A percentile compares a stretch with the other conserved stretches of the same genome.
Evolutionary conservation across 73 alveolate species (phyloP).

Genomic region (Paramecium sexaurelia): DNA sequence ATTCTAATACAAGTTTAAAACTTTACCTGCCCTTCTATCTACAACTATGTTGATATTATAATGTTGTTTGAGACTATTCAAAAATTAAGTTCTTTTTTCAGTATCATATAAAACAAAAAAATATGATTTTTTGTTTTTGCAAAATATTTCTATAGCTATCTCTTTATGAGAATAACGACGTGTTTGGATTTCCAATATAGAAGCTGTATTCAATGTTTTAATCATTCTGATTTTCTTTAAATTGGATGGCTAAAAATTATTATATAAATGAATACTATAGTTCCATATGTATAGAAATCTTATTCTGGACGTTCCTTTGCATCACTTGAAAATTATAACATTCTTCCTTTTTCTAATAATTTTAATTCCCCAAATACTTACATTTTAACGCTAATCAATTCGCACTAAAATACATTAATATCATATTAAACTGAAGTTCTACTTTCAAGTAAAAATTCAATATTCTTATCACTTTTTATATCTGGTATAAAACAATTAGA

Average conservation of each 20-base stretch:
- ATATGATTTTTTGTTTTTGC: conserved; percentile 46
- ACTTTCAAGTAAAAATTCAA: background rate
- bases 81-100: background rate
- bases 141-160: conserved; percentile 72
- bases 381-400: background rate
- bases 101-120: conserved; percentile 21
- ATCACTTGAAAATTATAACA: background rate
- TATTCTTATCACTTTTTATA: background rate
- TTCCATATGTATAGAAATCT: conserved; percentile 36
- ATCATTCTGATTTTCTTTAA: background rate
- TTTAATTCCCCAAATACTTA: background rate
- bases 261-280: background rate
- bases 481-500: background rate
- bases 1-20: background rate
- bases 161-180: conserved; percentile 68
- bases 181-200: conserved; percentile 42
- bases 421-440: background rate
- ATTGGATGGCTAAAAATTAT: background rate
- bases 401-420: background rate
- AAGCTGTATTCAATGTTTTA: background rate
- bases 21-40: conserved; percentile 44
- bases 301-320: conserved; percentile 5
- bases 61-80: background rate
- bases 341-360: background rate
- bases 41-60: background rate